A percentile compares a stretch with the other conserved stretches of the same genome.
Evolutionary conservation across 352 stramenopile species (phyloP).

Genomic region (Phytophthora sp.): DNA sequence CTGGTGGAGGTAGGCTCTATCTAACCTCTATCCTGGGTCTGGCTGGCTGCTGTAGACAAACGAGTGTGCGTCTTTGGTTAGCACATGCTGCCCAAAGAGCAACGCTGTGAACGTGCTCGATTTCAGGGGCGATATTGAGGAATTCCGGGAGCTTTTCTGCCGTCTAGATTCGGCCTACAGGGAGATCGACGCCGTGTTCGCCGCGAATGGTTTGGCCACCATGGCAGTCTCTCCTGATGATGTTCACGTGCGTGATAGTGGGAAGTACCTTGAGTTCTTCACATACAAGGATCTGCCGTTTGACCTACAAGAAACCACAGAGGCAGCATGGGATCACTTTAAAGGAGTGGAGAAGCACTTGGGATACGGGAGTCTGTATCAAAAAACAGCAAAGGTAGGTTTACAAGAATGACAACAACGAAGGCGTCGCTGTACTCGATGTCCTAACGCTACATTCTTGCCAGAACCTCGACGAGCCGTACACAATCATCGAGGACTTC

Average conservation of each 20-base stretch:
- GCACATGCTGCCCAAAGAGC: conserved; percentile 9
- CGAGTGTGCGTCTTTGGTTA: conserved; percentile 9
- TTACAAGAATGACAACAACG: too few relatives aligned
- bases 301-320: conserved; percentile 5
- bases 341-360: conserved; percentile 33
- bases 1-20: not conserved
- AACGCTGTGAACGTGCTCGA: conserved; percentile 11
- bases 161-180: conserved; percentile 24
- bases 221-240: conserved; percentile 20
- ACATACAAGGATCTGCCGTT: conserved; percentile 33
- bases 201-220: conserved; percentile 21
- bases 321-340: conserved; percentile 29
- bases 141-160: conserved; percentile 23
- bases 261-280: conserved; percentile 35
- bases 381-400: conserved; percentile 30
- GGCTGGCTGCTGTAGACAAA: conserved; percentile 24
- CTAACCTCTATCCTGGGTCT: conserved; percentile 5
- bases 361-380: conserved; percentile 29
- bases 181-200: conserved; percentile 33
- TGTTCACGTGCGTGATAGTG: conserved; percentile 31
- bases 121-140: conserved; percentile 20
- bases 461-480: conserved; percentile 39
- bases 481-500: conserved; percentile 66
- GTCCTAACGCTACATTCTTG: not conserved
- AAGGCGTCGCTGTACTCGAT: not conserved